A percentile compares a stretch with the other conserved stretches of the same genome.
Evolutionary conservation across 2,329 filamentous ascomycete genomes (phyloP).

Genomic region (Chaetomiaceae sp.): DNA sequence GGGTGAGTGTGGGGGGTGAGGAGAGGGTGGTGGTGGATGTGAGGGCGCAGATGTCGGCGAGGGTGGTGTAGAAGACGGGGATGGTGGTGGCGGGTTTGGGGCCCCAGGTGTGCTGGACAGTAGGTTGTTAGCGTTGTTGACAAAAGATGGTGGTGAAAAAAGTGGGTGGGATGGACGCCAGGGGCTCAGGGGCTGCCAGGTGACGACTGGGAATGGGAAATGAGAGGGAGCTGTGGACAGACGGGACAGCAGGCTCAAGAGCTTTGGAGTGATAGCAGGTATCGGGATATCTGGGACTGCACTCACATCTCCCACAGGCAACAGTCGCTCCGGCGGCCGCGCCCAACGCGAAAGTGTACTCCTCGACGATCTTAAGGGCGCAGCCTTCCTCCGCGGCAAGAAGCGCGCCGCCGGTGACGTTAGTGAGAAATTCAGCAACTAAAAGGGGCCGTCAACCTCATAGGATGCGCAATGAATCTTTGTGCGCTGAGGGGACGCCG

Average conservation of each 20-base stretch:
- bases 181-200: too few relatives aligned
- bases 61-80: constrained; percentile 50
- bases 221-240: too few relatives aligned
- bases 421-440: constrained; percentile 50
- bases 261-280: constrained; percentile 29
- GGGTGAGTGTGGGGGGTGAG: too few relatives aligned
- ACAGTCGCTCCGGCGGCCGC: constrained; percentile 51
- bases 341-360: constrained; percentile 49
- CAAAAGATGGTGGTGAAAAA: constrained; percentile 46
- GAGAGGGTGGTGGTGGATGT: constrained; percentile 26
- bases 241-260: too few relatives aligned
- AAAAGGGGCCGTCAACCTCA: constrained; percentile 27
- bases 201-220: too few relatives aligned
- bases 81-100: constrained; percentile 42
- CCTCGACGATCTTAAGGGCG: constrained; percentile 42
- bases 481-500: too few relatives aligned
- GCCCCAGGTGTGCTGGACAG: constrained; percentile 41
- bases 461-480: too few relatives aligned
- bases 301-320: constrained; percentile 30
- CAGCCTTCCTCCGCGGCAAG: constrained; percentile 37
- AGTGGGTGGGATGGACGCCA: constrained; percentile 39
- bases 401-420: constrained; percentile 38
- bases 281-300: constrained; percentile 37
- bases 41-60: constrained; percentile 41
- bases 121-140: too few relatives aligned